phyloP scores from a whole-genome alignment of 352 stramenopile genomes.

The Phytopythium sindhum region DNA sequence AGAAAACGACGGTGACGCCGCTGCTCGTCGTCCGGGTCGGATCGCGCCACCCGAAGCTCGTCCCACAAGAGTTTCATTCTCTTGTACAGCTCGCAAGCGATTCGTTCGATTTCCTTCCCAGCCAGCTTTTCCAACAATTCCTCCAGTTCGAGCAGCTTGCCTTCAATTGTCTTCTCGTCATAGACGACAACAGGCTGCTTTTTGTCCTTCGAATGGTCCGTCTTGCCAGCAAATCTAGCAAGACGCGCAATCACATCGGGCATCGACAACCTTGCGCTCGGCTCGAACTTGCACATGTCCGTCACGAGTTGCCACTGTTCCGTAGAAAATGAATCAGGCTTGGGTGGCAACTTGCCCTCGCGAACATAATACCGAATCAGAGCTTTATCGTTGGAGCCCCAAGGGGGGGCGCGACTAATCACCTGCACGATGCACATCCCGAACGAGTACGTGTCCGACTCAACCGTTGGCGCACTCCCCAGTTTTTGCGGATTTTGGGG shows the following conservation, averaged over 20 bases:
- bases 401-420: neutral
- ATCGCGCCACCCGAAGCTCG: neutral
- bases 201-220: neutral
- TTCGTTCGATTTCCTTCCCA: neutral
- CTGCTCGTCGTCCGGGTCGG: neutral
- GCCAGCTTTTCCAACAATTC: no score
- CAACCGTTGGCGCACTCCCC: neutral
- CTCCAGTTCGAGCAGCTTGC: neutral
- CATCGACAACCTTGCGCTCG: neutral
- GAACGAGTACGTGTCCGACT: conserved; percentile 3
- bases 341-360: neutral
- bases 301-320: neutral
- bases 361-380: neutral
- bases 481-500: no score
- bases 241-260: neutral
- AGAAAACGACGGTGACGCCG: neutral
- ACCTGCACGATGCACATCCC: conserved; percentile 3
- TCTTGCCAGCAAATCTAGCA: neutral
- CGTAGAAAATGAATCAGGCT: neutral
- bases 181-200: neutral
- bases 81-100: neutral
- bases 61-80: neutral
- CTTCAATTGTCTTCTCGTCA: neutral
- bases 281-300: neutral
- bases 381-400: no score